phyloP scores from a whole-genome alignment of 306 rosid genomes.

The Prunus mongolica region DNA sequence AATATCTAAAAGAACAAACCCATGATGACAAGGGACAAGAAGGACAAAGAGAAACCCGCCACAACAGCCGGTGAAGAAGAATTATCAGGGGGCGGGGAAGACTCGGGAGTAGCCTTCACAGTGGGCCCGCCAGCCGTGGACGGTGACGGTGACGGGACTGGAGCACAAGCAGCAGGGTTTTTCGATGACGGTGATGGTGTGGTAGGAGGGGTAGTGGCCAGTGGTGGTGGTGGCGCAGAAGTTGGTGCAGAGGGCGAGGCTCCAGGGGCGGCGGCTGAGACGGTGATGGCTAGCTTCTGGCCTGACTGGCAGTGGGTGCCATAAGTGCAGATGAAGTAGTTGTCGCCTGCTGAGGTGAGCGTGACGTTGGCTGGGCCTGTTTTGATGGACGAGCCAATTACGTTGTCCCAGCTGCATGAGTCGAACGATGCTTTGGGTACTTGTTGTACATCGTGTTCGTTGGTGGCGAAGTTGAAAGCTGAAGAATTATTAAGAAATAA shows the following conservation, averaged over 20 bases:
- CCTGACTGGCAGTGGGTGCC: slow-evolving; percentile 30
- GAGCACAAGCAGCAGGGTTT: too few species aligned
- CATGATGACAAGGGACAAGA: not conserved
- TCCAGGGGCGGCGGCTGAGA: too few species aligned
- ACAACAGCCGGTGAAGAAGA: too few species aligned
- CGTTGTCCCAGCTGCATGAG: not conserved
- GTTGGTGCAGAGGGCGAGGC: too few species aligned
- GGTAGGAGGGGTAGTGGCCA: too few species aligned
- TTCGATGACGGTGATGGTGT: too few species aligned
- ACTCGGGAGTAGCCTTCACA: too few species aligned
- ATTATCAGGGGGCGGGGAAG: too few species aligned
- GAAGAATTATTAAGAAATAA: not conserved
- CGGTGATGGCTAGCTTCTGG: slow-evolving; percentile 15
- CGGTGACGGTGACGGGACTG: too few species aligned
- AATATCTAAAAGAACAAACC: not conserved
- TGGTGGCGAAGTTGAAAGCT: slow-evolving; percentile 12
- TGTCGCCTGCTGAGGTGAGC: slow-evolving; percentile 3
- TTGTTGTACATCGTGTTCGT: not conserved
- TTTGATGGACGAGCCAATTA: not conserved
- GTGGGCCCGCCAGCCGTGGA: too few species aligned
- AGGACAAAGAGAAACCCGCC: slow-evolving; percentile 4
- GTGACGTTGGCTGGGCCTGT: slow-evolving; percentile 15
- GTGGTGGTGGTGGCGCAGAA: too few species aligned
- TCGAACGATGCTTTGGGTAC: slow-evolving; percentile 17
- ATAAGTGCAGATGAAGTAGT: slow-evolving; percentile 25